These are phyloP conservation scores for Inonotus hispidus DNA, from an alignment of 1,284 basidiomycete genomes.

Conservation along the genomic window DNA sequence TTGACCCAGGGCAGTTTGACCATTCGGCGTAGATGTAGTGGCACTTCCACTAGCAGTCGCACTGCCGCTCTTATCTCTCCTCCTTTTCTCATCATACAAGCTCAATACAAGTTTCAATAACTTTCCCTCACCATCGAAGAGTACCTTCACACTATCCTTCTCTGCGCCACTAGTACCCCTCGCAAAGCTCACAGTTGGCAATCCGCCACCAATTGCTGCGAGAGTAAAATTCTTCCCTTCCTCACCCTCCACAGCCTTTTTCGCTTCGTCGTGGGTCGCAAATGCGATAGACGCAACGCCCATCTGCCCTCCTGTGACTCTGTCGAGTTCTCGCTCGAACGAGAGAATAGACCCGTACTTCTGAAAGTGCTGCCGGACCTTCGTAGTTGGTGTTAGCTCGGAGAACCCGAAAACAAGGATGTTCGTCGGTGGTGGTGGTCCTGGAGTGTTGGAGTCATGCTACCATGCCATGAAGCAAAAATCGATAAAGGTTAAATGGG, in stretches of 20 bases:
- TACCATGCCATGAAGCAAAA: slow-evolving; percentile 28
- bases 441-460: slow-evolving; percentile 75
- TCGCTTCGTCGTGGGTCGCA: slow-evolving; percentile 53
- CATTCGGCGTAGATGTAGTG: slow-evolving; percentile 17
- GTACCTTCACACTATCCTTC: slow-evolving; percentile 49
- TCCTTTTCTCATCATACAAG: slow-evolving; percentile 52
- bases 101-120: slow-evolving; percentile 53
- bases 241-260: slow-evolving; percentile 55
- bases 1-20: slow-evolving; percentile 10
- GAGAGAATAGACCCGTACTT: slow-evolving; percentile 63
- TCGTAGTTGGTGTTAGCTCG: slow-evolving; percentile 61
- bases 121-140: slow-evolving; percentile 58
- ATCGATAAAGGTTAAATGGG: background rate
- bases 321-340: slow-evolving; percentile 80
- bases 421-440: slow-evolving; percentile 69
- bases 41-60: slow-evolving; percentile 7
- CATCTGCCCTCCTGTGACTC: slow-evolving; percentile 73
- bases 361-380: slow-evolving; percentile 66
- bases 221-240: slow-evolving; percentile 43
- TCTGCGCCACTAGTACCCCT: slow-evolving; percentile 21
- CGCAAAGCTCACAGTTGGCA: background rate
- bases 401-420: slow-evolving; percentile 75
- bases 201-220: slow-evolving; percentile 1
- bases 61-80: slow-evolving; percentile 39
- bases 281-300: slow-evolving; percentile 82